Evolutionary conservation across 441 rosid species (phyloP).

Genomic region (Erysimum cheiri): DNA sequence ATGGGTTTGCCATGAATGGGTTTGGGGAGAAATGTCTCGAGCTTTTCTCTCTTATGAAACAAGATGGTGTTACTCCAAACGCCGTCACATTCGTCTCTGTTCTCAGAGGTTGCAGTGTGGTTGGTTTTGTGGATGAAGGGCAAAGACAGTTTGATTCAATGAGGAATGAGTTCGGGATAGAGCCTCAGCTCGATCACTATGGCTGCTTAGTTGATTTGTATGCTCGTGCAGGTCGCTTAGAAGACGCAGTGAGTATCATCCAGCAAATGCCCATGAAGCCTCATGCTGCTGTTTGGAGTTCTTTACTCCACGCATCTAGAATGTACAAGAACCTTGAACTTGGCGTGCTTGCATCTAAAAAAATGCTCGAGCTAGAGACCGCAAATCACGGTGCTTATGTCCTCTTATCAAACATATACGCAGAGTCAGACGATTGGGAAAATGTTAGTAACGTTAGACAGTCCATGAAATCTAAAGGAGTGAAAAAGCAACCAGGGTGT

Average conservation of each 20-base stretch:
- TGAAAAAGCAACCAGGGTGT: constrained; percentile 62
- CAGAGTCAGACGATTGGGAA: constrained; percentile 60
- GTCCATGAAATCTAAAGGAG: constrained; percentile 57
- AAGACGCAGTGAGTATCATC: constrained; percentile 55
- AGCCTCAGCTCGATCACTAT: constrained; percentile 61
- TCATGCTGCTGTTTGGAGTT: constrained; percentile 67
- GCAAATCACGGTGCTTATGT: constrained; percentile 60
- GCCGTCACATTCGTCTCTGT: constrained; percentile 55
- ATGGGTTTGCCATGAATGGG: constrained; percentile 64
- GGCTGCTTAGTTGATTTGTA: constrained; percentile 70
- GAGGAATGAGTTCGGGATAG: constrained; percentile 50
- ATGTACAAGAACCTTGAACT: constrained; percentile 57
- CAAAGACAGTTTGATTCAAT: constrained; percentile 53
- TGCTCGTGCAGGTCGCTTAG: constrained; percentile 58
- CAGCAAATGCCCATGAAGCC: constrained; percentile 60
- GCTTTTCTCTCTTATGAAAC: constrained; percentile 57
- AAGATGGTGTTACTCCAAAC: constrained; percentile 51
- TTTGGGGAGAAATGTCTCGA: constrained; percentile 53
- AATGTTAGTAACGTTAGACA: constrained; percentile 49
- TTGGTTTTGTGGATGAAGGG: constrained; percentile 60
- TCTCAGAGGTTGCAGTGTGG: constrained; percentile 60
- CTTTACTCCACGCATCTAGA: constrained; percentile 66
- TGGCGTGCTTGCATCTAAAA: constrained; percentile 56
- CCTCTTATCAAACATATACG: constrained; percentile 60
- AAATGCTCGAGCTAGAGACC: constrained; percentile 56